Base-by-base conservation (phyloP, 176 grass and related monocot species). In the Musa troglodytarum region DNA sequence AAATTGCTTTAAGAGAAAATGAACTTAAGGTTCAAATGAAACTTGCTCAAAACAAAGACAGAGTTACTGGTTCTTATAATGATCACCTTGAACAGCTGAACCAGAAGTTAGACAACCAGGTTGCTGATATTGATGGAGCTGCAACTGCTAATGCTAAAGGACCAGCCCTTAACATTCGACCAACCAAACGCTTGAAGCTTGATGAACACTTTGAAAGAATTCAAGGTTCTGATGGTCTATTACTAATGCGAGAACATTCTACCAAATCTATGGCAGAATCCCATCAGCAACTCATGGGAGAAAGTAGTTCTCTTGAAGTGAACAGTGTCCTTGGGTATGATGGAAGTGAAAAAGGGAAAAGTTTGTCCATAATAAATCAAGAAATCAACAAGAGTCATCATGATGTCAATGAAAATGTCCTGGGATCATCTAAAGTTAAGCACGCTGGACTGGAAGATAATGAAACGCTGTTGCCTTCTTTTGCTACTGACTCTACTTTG, bases 1-100 rank as follows among this genome's bases (percentile, higher is more conserved):
- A 92, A 83, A 99, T 99, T 73, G 86, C 95, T 81, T 63, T 82
- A 67, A 82, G 73, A 82, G 90, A 99, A 85, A 94, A 84, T 85
- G 91, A 86, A 87, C 75, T 93, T 54, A 98, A 82, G 80, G 82
- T 82, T 83, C 92, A 89, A 65, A 92, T 88, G 76, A 87, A 85
- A 65, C 68, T 79, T 16, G 22, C 64, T 22, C 58, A 74, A 69
- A 81, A 57, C 80, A 51, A 54, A 66, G 78, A 55, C 5, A 83
- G 65, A 75, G 68, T 78, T 65, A 70, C 82, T 59, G 67, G 74
- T 69, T 70, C 71, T 1, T 28, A 26, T 61, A 68, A 52, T 82
- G 69, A 76, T 82, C 79, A 79, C 23, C 58, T 65, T 73, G 83
- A 79, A 69, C 63, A 76, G 65, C 65, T 67, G 2, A 83, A 52